Base-by-base conservation (phyloP, 2,329 filamentous ascomycete genomes). In the Aspergillus cejpii region DNA sequence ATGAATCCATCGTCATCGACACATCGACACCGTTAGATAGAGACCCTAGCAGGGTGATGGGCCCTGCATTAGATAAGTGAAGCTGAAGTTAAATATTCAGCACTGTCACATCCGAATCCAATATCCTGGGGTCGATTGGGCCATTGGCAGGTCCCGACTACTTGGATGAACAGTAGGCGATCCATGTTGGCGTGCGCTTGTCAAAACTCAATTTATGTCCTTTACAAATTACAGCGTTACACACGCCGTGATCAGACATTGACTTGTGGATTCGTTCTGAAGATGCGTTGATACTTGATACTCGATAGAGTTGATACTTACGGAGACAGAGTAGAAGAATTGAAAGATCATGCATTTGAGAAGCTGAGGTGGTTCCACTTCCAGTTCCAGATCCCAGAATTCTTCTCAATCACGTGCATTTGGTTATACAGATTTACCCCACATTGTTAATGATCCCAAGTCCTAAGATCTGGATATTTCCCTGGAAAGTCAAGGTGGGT, bases 161-260 rank as follows among this genome's bases (percentile, higher is more conserved):
- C 51, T 33, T 54, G 62, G 61, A 48, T 50, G 57, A 59, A 56
- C 53, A 57, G 47, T 37, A 59, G 54, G 48, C 51, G 51, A 60
- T 58, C 57, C 39, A 29, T 51, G 41, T 55, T 59, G 61, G 58
- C 54, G 58, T 53, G 57, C 61, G 61, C 58, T 60, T 61, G 55
- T 56, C 41, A 34, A 62, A 64, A 63, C 61, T 59, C 55, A 64
- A 64, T 62, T 61, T 36, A 11, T 19, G 38, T 31, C 39, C 39
- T 11, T 34, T 34, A 15, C 6, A 10, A 14, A 4, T 15, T 28
- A 24, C n/a, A n/a, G n/a, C n/a, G n/a, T n/a, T n/a, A n/a, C n/a
- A n/a, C n/a, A n/a, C n/a, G n/a, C n/a, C n/a, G n/a, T n/a, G n/a
- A n/a, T n/a, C n/a, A n/a, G n/a, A n/a, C n/a, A n/a, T n/a, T n/a